Evolutionary conservation across 176 grass and related monocot genomes (phyloP), one percentile per base, ranked within the genome.

Genomic region (Triticum timopheevii): DNA sequence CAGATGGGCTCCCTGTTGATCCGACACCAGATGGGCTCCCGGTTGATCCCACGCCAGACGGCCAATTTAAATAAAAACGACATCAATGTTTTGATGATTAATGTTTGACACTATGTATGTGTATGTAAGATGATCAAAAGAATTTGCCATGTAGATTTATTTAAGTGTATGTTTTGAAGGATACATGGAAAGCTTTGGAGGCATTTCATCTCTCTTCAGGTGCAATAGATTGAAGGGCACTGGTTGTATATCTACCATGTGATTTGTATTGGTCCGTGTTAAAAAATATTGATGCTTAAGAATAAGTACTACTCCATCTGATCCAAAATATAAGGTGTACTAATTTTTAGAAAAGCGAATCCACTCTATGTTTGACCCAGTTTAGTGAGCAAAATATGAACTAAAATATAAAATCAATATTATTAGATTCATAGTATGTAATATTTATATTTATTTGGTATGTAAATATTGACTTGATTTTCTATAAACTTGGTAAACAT

Each of bases 21-120:
- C 86, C 80, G 3, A 77, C 86, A 38, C 86, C 86, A 0, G 73
- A 88, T 31, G 79, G 66, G 35, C 66, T 69, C 31, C 67, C 17
- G 8, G 67, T 69, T 20, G 67, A 70, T 72, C 73, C 73, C 27
- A 76, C 73, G 0, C 73, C 73, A 8, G 73, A 76, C 6, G 81
- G 82, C 4, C 79, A 81, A 30, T 13, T 20, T 2, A 3, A 15
- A 2, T 81, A 42, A 80, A 39, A 66, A 27, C 5, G 1, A 3
- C 7, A 1, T 52, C 25, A 11, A 33, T 27, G 39, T 10, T 31
- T 1, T 76, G 27, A 17, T 1, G 24, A 45, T 52, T 27, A 25
- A 25, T 27, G 38, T 69, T 33, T 35, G 6, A n/a, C 3, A 61
- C 59, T 22, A 61, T 24, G n/a, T 11, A 24, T 61, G 49, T 17